Base-by-base conservation (phyloP, 2,329 filamentous ascomycete genomes). In the Epicoccum sorghinum region DNA sequence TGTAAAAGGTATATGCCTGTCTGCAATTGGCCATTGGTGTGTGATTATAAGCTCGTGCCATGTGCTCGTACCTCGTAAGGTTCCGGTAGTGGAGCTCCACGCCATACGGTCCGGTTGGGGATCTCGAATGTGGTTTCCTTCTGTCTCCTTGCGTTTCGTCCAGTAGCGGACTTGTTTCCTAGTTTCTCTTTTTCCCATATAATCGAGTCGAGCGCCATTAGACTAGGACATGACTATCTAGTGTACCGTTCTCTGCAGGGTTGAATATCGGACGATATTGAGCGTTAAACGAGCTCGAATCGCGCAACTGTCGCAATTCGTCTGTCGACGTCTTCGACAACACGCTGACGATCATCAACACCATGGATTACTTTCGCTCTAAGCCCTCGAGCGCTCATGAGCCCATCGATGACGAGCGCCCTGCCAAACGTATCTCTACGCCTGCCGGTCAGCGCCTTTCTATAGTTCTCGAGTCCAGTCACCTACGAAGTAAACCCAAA, bases 391-490 rank as follows among this genome's bases (percentile, higher is more conserved):
- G 47, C 18, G 48, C 64, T 43, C 65, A 72, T 49, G 60, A 68
- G 24, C 51, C 63, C 23, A 52, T 62, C 48, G 55, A 59, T 36
- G 64, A 64, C 38, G 62, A 70, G 43, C 70, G 70, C 6, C 69
- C 71, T 22, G 65, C 74, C 13, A 77, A 77, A 61, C 73, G 74
- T 37, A 77, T 78, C 44, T 76, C 74, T 3, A 76, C 75, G 25
- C 73, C 75, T 43, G 76, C 75, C 23, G 76, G 76, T 29, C 68
- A 74, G 45, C 73, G 76, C 24, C 69, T 78, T 4, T 77, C 76
- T 24, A 64, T 73, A 6, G 75, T 78, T 40, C 68, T 78, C 57
- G 74, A 77, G 39, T 71, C 70, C 47, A 66, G 60, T 27, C 50
- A 62, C 7, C 36, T 55, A 14, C 52, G 40, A n/a, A 55, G 59